phyloP scores from a whole-genome alignment of 2,329 filamentous ascomycete genomes.

The Fusarium burgessii region DNA sequence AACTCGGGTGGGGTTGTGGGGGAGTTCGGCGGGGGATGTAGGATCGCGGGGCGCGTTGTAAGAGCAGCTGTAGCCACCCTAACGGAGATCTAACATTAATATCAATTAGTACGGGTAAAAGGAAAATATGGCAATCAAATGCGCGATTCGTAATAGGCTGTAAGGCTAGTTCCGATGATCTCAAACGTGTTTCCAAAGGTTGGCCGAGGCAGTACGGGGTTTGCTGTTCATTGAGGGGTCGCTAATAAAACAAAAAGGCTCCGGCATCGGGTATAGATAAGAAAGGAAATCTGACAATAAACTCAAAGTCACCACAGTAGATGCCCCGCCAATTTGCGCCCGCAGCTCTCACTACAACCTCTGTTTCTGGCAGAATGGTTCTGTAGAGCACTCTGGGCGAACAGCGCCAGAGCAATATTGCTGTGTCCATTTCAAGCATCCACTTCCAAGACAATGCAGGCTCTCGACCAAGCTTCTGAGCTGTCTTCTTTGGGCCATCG shows the following conservation, averaged over 20 bases:
- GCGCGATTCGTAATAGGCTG: constrained; percentile 1
- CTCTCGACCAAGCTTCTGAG: constrained; percentile 41
- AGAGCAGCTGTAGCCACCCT: constrained; percentile 44
- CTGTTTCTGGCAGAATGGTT: constrained; percentile 2
- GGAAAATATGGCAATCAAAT: constrained; percentile 7
- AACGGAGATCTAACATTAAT: constrained; percentile 37
- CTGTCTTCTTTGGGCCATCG: constrained; percentile 32
- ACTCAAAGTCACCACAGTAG: constrained; percentile 23
- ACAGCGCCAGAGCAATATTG: constrained; percentile 5
- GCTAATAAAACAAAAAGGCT: constrained; percentile 8
- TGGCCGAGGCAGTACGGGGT: constrained; percentile 9
- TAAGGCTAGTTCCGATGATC: background rate
- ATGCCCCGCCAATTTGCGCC: constrained; percentile 33
- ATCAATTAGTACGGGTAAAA: constrained; percentile 39
- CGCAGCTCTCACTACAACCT: constrained; percentile 25
- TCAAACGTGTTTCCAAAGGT: constrained; percentile 6
- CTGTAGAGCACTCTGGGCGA: background rate
- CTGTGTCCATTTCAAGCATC: constrained; percentile 14
- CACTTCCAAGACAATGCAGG: constrained; percentile 28
- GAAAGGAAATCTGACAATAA: constrained; percentile 36
- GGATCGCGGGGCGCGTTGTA: constrained; percentile 44
- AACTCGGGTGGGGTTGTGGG: constrained; percentile 24
- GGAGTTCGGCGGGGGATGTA: constrained; percentile 40
- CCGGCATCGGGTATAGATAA: constrained; percentile 44
- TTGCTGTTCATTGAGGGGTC: constrained; percentile 7